A percentile compares a stretch with the other conserved stretches of the same genome.
Evolutionary conservation across 495 filamentous ascomycete genomes (phyloP).

Genomic region (Neurospora sp.): DNA sequence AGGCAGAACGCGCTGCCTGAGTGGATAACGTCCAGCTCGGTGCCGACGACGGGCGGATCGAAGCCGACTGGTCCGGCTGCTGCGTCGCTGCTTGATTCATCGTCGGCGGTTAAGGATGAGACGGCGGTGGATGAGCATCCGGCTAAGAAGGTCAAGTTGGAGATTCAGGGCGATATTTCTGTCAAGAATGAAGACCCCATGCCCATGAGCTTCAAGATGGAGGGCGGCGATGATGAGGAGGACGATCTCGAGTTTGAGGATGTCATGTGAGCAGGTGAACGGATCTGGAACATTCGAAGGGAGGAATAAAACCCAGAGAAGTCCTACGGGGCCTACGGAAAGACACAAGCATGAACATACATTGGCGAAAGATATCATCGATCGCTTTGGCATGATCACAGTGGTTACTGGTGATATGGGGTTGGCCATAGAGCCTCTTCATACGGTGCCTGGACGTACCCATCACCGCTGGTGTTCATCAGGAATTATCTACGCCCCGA

Average conservation of each 20-base stretch:
- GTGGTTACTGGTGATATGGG: not conserved
- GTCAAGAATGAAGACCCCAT: conserved; percentile 28
- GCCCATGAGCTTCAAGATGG: conserved; percentile 43
- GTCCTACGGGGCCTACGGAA: not conserved
- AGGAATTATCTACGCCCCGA: not conserved
- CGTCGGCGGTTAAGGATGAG: conserved; percentile 1
- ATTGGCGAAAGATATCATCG: not conserved
- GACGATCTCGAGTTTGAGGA: conserved; percentile 60
- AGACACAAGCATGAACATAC: not conserved
- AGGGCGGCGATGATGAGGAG: conserved; percentile 40
- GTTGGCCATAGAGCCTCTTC: not conserved
- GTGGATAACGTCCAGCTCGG: conserved; percentile 85
- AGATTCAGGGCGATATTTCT: conserved; percentile 33
- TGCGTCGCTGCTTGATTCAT: conserved; percentile 7
- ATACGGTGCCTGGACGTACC: not conserved
- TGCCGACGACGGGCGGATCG: conserved; percentile 31
- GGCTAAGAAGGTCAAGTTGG: conserved; percentile 46
- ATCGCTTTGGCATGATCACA: not conserved
- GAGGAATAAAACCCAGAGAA: not conserved
- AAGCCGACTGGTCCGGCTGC: conserved; percentile 12
- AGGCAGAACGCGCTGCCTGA: conserved; percentile 77
- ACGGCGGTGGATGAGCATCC: conserved; percentile 32
- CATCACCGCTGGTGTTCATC: not conserved
- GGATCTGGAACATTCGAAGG: not conserved
- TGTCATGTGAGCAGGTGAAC: conserved; percentile 25